phyloP scores from a whole-genome alignment of 2,329 filamentous ascomycete genomes.

The Nannizziopsis arthrosporioides region DNA sequence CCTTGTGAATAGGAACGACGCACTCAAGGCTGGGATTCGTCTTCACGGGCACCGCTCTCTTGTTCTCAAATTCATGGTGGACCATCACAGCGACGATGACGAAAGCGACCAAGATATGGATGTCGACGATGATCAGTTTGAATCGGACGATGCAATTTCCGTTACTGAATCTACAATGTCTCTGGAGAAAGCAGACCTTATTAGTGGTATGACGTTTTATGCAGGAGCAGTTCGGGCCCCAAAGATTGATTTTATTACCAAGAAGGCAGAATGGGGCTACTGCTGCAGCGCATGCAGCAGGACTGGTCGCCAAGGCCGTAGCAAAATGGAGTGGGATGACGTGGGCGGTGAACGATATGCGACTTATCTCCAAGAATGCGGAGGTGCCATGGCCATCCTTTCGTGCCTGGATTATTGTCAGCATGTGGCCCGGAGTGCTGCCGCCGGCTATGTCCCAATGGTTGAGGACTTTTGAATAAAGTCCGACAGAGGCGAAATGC shows the following conservation, averaged over 20 bases:
- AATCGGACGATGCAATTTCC: neutral
- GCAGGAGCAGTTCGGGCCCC: constrained; percentile 6
- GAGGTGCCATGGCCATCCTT: constrained; percentile 2
- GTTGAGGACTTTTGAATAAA: neutral
- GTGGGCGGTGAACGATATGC: neutral
- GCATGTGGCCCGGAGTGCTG: constrained; percentile 6
- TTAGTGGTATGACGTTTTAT: constrained; percentile 1
- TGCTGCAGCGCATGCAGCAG: constrained; percentile 3
- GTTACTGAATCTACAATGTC: neutral
- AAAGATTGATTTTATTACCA: constrained; percentile 1
- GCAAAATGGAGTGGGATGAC: constrained; percentile 5
- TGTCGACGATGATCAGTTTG: neutral
- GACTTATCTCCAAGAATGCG: neutral
- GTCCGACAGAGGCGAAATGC: too few relatives aligned
- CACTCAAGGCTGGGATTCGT: neutral
- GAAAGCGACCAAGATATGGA: too few relatives aligned
- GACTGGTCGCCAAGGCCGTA: neutral
- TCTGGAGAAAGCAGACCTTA: constrained; percentile 3
- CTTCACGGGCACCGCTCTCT: neutral
- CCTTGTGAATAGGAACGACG: constrained; percentile 3
- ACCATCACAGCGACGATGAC: neutral
- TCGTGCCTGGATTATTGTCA: constrained; percentile 8
- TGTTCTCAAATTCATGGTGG: neutral
- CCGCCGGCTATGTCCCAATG: neutral
- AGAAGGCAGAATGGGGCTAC: constrained; percentile 2